phyloP scores from a whole-genome alignment of 805 yeast genomes.

The Vanderwaltozyma tropicalis region DNA sequence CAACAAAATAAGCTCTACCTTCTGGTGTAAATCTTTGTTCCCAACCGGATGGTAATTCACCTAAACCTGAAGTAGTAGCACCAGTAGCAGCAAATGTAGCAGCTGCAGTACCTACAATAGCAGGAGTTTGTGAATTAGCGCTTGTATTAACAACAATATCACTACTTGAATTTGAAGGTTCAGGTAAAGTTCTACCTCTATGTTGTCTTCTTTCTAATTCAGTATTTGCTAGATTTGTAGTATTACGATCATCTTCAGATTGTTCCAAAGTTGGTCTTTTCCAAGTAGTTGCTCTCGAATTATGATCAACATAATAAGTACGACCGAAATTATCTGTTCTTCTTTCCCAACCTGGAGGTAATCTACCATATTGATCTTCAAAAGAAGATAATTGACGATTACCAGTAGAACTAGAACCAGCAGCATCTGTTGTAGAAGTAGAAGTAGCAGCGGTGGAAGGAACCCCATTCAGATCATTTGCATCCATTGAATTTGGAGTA shows the following conservation, averaged over 20 bases:
- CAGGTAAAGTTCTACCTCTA: constrained; percentile 83
- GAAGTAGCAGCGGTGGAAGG: constrained; percentile 9
- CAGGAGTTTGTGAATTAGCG: constrained; percentile 36
- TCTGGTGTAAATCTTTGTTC: constrained; percentile 97
- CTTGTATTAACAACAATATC: constrained; percentile 34
- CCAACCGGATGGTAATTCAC: constrained; percentile 98
- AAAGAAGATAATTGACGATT: constrained; percentile 78
- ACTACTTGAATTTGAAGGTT: constrained; percentile 15
- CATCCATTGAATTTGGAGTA: too few species aligned
- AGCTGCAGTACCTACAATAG: constrained; percentile 44
- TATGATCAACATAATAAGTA: constrained; percentile 96
- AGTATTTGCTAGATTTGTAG: constrained; percentile 54
- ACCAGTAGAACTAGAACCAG: constrained; percentile 9
- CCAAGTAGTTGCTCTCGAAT: constrained; percentile 98
- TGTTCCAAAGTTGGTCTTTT: constrained; percentile 84
- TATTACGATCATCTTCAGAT: constrained; percentile 53
- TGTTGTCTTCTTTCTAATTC: constrained; percentile 88
- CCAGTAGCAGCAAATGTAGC: constrained; percentile 61
- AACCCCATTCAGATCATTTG: too few species aligned
- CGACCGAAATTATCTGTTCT: constrained; percentile 96
- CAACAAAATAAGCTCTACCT: constrained; percentile 96
- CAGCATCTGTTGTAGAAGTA: constrained; percentile 6
- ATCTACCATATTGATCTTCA: constrained; percentile 92
- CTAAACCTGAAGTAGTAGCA: constrained; percentile 89
- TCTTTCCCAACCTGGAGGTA: constrained; percentile 99